A percentile compares a stretch with the other conserved stretches of the same genome.
Evolutionary conservation across 116 monocot genomes (phyloP).

Genomic region (Trichopus zeylanicus): DNA sequence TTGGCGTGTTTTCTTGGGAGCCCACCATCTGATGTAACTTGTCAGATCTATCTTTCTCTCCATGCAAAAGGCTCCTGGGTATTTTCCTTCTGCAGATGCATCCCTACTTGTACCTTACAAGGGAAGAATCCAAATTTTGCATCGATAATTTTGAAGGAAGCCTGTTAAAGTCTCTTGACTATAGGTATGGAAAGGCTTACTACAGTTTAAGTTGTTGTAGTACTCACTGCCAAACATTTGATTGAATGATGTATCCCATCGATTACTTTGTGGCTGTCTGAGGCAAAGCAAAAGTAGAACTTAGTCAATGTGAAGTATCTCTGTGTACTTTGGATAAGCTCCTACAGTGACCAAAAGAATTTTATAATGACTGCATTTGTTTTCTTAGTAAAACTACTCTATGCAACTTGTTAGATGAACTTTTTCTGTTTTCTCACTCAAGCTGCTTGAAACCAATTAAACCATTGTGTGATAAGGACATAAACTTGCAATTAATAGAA

Average conservation of each 20-base stretch:
- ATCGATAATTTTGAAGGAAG: not conserved
- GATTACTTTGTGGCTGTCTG: slow-evolving; percentile 59
- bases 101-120: slow-evolving; percentile 38
- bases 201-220: slow-evolving; percentile 25
- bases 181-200: no score
- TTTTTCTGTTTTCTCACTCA: no score
- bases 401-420: no score
- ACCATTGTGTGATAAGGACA: no score
- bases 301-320: not conserved
- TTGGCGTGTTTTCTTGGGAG: slow-evolving; percentile 47
- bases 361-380: no score
- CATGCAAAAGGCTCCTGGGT: slow-evolving; percentile 28
- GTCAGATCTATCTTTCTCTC: slow-evolving; percentile 90
- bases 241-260: slow-evolving; percentile 66
- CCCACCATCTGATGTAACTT: slow-evolving; percentile 81
- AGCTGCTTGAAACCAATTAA: no score
- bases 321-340: no score
- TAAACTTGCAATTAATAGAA: no score
- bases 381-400: no score
- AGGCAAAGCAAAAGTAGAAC: not conserved
- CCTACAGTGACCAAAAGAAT: not conserved
- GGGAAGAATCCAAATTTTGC: slow-evolving; percentile 3
- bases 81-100: slow-evolving; percentile 44
- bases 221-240: slow-evolving; percentile 58
- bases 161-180: not conserved